Conservation (phyloP, 345 rosid species). For the Abelmoschus esculentus region DNA sequence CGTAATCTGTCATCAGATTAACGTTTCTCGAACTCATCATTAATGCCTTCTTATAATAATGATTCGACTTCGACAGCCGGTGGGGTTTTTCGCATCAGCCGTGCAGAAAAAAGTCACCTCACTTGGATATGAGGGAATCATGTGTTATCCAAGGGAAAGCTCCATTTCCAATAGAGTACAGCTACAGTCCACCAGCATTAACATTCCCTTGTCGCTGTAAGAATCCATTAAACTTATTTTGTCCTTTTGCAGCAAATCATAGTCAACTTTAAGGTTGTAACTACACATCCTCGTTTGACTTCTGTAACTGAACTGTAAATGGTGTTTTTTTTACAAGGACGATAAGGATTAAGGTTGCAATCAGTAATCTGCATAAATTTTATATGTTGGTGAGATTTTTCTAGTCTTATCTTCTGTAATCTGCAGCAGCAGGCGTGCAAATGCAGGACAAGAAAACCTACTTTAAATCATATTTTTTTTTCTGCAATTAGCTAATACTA, state of each 20-base stretch:
- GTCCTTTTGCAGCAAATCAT: not conserved
- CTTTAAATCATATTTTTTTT: slow-evolving; percentile 5
- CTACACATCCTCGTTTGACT: not conserved
- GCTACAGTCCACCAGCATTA: slow-evolving; percentile 2
- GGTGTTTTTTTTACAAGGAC: not conserved
- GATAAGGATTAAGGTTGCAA: not conserved
- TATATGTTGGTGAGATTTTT: not conserved
- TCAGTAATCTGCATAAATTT: not conserved
- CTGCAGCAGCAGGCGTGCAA: slow-evolving; percentile 15
- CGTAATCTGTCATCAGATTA: not conserved
- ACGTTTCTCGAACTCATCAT: not conserved
- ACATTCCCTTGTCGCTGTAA: slow-evolving; percentile 3
- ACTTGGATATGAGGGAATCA: not conserved
- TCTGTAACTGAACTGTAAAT: not conserved
- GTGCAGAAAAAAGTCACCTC: not conserved
- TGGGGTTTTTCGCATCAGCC: not conserved
- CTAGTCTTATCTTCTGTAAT: slow-evolving; percentile 4
- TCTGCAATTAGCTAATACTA: slow-evolving; percentile 8
- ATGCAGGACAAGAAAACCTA: slow-evolving; percentile 4
- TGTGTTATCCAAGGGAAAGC: slow-evolving; percentile 6
- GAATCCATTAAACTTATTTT: slow-evolving; percentile 1
- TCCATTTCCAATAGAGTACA: slow-evolving; percentile 8
- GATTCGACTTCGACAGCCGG: slow-evolving; percentile 6
- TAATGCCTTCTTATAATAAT: not conserved
- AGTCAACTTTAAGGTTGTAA: slow-evolving; percentile 2